These are phyloP conservation scores for Fraxinus cuspidata DNA, from an alignment of 257 asterid genomes.

Conservation along the genomic window DNA sequence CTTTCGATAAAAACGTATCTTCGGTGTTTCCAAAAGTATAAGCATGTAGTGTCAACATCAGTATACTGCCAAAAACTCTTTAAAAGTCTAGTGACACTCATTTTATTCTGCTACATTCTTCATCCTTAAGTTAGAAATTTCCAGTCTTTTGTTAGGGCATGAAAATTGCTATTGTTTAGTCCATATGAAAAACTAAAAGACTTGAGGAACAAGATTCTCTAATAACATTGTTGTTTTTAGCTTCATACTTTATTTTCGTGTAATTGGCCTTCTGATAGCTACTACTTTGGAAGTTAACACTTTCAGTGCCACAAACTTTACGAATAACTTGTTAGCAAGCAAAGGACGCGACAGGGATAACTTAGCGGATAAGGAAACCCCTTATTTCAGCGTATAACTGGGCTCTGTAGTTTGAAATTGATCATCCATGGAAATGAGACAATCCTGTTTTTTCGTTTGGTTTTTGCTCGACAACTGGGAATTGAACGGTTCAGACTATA, in stretches of 20 bases:
- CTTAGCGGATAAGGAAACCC: too few species aligned
- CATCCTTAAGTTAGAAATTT: background rate
- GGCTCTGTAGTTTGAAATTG: background rate
- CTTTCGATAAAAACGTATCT: background rate
- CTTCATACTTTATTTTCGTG: too few species aligned
- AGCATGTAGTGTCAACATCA: too few species aligned
- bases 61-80: background rate
- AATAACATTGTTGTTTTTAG: too few species aligned
- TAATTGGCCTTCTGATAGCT: too few species aligned
- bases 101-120: too few species aligned
- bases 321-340: too few species aligned
- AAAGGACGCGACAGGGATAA: too few species aligned
- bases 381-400: background rate
- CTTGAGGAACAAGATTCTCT: too few species aligned
- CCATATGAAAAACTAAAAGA: background rate
- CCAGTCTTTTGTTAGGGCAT: background rate
- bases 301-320: too few species aligned
- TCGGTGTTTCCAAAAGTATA: too few species aligned
- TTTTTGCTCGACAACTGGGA: slow-evolving; percentile 93
- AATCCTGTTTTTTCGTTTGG: slow-evolving; percentile 74
- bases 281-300: too few species aligned
- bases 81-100: background rate
- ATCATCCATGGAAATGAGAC: slow-evolving; percentile 37
- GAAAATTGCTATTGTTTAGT: background rate
- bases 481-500: slow-evolving; percentile 89